Base-by-base conservation (phyloP, 225 moss, liverwort and hornwort genomes). In the Sphagnum tenellum region DNA sequence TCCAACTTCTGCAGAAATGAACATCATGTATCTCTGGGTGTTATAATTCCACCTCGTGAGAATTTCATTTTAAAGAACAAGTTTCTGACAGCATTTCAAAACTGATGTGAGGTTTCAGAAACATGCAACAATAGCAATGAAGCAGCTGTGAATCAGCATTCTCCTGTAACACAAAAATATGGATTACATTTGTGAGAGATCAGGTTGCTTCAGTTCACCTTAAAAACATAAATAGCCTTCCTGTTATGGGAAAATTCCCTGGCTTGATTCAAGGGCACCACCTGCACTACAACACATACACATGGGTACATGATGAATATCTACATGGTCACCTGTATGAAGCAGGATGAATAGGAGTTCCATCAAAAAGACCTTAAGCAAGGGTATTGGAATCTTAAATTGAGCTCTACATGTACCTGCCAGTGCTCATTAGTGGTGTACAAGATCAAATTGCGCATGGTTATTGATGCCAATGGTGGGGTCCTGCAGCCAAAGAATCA, bases 371-470 rank as follows among this genome's bases (percentile, higher is more conserved):
- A 29, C 29, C 29, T 29, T 29, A 29, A 29, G 29, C 29, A 29
- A 29, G 29, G 29, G 29, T 29, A 29, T 29, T 29, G 29, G 29
- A 29, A 29, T 29, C 29, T 29, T 29, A 29, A 29, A 29, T 29
- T 29, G 29, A 29, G 29, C 52, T 52, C 52, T 52, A 5, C 7
- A 52, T 9, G 60, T 83, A 98, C 96, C 76, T 87, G 75, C 90
- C 86, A 98, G 58, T 84, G 71, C 70, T 98, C 96, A 75, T 98
- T 87, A 50, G 96, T 98, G 48, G 96, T 92, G 72, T 90, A 98
- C 48, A 98, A 80, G 60, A 82, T 71, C 64, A 98, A 77, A 52
- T 90, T 84, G 62, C 89, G 88, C 72, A 98, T 89, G 46, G 92
- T 98, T 64, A 98, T 76, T 56, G 96, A 90, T 66, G 96, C 96